Evolutionary conservation across 164 flowering plant species (phyloP), one percentile per base, ranked within the genome.

Genomic region (Vitis riparia): DNA sequence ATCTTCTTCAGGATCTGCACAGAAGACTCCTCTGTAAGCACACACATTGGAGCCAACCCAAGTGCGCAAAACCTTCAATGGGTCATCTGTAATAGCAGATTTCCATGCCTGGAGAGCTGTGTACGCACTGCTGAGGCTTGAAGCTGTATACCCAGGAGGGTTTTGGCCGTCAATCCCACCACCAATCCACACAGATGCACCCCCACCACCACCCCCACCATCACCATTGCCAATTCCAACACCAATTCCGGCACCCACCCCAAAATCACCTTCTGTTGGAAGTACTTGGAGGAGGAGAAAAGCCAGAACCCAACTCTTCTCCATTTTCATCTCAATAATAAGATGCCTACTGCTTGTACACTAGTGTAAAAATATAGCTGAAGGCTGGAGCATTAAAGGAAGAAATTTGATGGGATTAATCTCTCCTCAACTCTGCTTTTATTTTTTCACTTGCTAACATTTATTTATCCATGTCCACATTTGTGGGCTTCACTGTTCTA

Each of bases 41-140:
- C 99, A 95, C 7, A 95, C 98, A 82, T 92, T 76, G 5, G 85
- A 5, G 68, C 99, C 99, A 8, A 80, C 87, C 99, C 99, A 94
- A 2, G 85, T 77, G 47, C 37, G 44, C 55, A 86, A 66, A 59
- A 89, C 69, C 59, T 84, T 83, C 8, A 49, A n/a, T 62, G 99
- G 98, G 77, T 94, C 99, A 15, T 85, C 88, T 27, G 86, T 80
- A 8, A 94, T 91, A 47, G 98, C 92, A 13, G 85, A 79, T 82
- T 91, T 94, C 99, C 99, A 94, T 59, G 97, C 83, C 68, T 94
- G 99, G 12, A 94, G 87, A 61, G 96, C 98, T 62, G 81, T 75
- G 83, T 83, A 89, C 1, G 97, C 92, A 27, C 29, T 73, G 53
- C 57, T 48, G 5, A 75, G 80, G 11, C 51, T 82, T 71, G 88